phyloP scores from a whole-genome alignment of 1,284 basidiomycete species.

The Chalciporus piperatoides region DNA sequence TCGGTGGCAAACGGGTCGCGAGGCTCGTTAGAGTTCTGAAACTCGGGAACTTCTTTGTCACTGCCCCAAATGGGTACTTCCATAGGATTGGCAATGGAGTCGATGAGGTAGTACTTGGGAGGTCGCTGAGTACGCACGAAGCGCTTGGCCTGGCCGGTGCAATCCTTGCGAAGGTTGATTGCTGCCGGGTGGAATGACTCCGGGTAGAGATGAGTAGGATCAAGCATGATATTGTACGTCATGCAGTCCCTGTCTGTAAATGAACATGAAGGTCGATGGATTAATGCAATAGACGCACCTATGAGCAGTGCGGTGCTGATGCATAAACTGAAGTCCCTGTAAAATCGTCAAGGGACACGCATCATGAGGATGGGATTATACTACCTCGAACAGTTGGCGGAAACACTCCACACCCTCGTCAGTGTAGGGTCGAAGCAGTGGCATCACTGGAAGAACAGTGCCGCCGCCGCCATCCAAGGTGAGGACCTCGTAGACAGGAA shows the following conservation, averaged over 20 bases:
- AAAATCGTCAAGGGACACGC: background rate
- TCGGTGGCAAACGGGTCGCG: conserved; percentile 32
- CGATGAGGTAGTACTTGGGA: conserved; percentile 24
- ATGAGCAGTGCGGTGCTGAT: conserved; percentile 16
- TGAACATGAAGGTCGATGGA: background rate
- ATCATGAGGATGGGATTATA: background rate
- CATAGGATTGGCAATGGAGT: conserved; percentile 29
- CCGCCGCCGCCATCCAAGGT: conserved; percentile 9
- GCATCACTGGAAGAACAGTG: conserved; percentile 30
- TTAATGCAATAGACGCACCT: background rate
- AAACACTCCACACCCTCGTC: conserved; percentile 34
- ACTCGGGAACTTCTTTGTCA: conserved; percentile 36
- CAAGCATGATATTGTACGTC: conserved; percentile 39
- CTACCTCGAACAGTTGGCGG: conserved; percentile 37
- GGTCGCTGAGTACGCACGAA: conserved; percentile 19
- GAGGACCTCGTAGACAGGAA: conserved; percentile 34
- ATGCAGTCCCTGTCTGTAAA: conserved; percentile 36
- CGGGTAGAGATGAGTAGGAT: conserved; percentile 30
- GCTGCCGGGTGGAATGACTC: conserved; percentile 17
- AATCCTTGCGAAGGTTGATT: conserved; percentile 4
- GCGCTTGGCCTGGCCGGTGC: conserved; percentile 4
- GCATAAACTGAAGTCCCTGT: conserved; percentile 24
- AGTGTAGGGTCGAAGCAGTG: conserved; percentile 27
- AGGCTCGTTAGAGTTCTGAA: conserved; percentile 20
- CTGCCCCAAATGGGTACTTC: conserved; percentile 30